phyloP scores from a whole-genome alignment of 352 stramenopile genomes.

The Pythium aquatile region DNA sequence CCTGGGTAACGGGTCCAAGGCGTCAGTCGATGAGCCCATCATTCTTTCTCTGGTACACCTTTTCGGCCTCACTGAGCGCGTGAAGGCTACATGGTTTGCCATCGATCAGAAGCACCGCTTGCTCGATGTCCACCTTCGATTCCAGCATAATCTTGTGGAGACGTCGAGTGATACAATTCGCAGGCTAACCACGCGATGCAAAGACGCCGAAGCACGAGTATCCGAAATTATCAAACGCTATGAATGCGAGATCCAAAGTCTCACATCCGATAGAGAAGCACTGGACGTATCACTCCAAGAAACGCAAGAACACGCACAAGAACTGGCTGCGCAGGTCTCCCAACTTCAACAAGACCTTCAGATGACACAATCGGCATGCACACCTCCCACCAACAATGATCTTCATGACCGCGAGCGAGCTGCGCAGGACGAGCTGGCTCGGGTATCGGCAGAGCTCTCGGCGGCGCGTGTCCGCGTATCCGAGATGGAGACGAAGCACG shows the following conservation, averaged over 20 bases:
- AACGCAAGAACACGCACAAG: neutral
- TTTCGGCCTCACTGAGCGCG: conserved; percentile 44
- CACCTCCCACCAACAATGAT: too few species aligned
- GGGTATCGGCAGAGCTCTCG: conserved; percentile 4
- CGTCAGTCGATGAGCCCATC: conserved; percentile 8
- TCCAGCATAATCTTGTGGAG: conserved; percentile 19
- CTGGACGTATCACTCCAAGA: neutral
- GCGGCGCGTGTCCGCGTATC: neutral
- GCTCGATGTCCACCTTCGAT: conserved; percentile 27
- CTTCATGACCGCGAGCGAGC: neutral
- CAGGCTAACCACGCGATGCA: conserved; percentile 8
- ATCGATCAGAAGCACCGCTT: conserved; percentile 52
- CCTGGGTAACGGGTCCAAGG: neutral
- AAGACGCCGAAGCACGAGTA: conserved; percentile 9
- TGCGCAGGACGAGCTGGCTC: neutral
- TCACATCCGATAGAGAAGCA: neutral
- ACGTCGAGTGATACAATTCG: conserved; percentile 17
- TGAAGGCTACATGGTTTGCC: conserved; percentile 44
- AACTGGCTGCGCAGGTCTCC: neutral
- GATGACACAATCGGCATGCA: too few species aligned
- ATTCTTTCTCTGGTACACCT: conserved; percentile 33
- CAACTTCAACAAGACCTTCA: too few species aligned
- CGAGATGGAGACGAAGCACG: conserved; percentile 13
- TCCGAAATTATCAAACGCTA: neutral
- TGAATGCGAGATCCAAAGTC: neutral